These are phyloP conservation scores for Calcarisporium arbuscula DNA, from an alignment of 2,329 filamentous ascomycete genomes.

Conservation along the genomic window DNA sequence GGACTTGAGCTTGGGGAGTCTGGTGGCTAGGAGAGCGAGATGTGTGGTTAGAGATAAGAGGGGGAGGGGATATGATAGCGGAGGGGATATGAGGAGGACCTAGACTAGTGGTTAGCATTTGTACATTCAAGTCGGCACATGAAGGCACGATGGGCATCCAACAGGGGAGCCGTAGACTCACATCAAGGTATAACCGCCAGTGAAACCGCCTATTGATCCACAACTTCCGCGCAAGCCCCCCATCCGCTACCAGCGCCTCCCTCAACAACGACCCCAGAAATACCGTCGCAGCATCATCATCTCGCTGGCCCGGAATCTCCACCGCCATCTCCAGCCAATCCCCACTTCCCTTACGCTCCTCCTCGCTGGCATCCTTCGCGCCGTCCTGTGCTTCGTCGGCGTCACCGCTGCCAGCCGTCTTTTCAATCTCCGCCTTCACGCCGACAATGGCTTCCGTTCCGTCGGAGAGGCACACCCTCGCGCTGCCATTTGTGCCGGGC, in stretches of 20 bases:
- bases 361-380: constrained; percentile 23
- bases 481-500: constrained; percentile 84
- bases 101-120: constrained; percentile 7
- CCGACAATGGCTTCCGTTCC: constrained; percentile 95
- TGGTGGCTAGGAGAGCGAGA: constrained; percentile 82
- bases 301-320: constrained; percentile 83
- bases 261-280: constrained; percentile 84
- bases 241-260: constrained; percentile 75
- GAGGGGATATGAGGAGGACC: constrained; percentile 90
- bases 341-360: constrained; percentile 37
- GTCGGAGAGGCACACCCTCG: constrained; percentile 88
- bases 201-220: constrained; percentile 90
- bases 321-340: constrained; percentile 89
- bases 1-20: constrained; percentile 77
- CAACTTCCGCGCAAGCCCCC: constrained; percentile 62
- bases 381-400: constrained; percentile 14
- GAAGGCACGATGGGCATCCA: neutral
- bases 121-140: neutral
- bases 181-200: constrained; percentile 94
- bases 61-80: constrained; percentile 86
- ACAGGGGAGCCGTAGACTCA: constrained; percentile 38
- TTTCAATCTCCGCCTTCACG: constrained; percentile 90
- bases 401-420: constrained; percentile 39
- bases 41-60: constrained; percentile 90
- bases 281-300: constrained; percentile 84